Evolutionary conservation across 352 stramenopile species (phyloP).

Genomic region (Phytophthora aleatoria): DNA sequence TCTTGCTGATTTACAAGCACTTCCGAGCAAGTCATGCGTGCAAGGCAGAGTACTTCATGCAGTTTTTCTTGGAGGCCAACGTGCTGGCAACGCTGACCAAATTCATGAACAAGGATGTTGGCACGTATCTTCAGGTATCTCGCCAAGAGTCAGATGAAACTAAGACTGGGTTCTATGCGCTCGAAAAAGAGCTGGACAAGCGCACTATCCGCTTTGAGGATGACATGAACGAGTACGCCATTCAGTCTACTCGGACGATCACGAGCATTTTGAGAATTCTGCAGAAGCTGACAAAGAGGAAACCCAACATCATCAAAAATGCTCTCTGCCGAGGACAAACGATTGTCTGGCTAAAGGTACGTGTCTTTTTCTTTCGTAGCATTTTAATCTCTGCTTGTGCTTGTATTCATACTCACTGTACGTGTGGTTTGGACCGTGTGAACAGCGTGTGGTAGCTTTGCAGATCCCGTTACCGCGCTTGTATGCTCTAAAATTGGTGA

Average conservation of each 20-base stretch:
- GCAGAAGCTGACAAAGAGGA: constrained; percentile 86
- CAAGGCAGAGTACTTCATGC: constrained; percentile 82
- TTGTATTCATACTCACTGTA: constrained; percentile 7
- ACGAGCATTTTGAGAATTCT: constrained; percentile 79
- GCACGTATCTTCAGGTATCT: constrained; percentile 77
- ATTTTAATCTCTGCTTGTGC: neutral
- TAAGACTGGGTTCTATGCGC: constrained; percentile 58
- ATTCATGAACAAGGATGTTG: constrained; percentile 88
- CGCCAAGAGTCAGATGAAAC: constrained; percentile 56
- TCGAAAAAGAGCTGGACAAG: constrained; percentile 70
- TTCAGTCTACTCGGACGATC: constrained; percentile 73
- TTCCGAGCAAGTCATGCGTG: constrained; percentile 72
- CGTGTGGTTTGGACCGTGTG: neutral
- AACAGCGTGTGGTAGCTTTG: constrained; percentile 72
- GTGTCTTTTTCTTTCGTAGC: neutral
- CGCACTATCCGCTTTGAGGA: constrained; percentile 64
- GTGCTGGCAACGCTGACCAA: constrained; percentile 76
- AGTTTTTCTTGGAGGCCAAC: constrained; percentile 83
- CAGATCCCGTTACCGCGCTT: constrained; percentile 64
- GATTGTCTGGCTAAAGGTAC: constrained; percentile 83
- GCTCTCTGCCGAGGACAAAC: constrained; percentile 71
- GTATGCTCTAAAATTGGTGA: constrained; percentile 86
- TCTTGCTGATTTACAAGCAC: constrained; percentile 80
- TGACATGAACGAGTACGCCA: constrained; percentile 70
- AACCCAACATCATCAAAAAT: constrained; percentile 86